Percentiles rank a stretch among this genome's conserved stretches.
Evolutionary conservation across 2,329 filamentous ascomycete genomes (phyloP).

Genomic region (Sporothrix variecibatus): DNA sequence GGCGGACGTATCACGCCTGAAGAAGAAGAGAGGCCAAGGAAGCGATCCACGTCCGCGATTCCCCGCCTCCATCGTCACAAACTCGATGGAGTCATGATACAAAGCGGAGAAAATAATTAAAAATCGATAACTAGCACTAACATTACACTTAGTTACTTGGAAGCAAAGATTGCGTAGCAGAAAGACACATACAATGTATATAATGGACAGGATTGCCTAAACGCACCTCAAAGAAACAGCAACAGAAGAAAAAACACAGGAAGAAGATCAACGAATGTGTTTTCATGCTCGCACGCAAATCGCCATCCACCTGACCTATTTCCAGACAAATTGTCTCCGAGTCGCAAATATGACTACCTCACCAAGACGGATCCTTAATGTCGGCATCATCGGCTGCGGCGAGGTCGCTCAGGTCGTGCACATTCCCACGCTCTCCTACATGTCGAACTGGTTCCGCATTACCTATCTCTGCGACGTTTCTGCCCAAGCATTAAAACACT

Average conservation of each 20-base stretch:
- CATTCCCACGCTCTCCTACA: slow-evolving; percentile 50
- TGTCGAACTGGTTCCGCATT: slow-evolving; percentile 48
- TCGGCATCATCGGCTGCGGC: slow-evolving; percentile 51
- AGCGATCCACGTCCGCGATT: too few relatives aligned
- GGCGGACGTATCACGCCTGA: too few relatives aligned
- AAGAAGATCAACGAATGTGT: neutral
- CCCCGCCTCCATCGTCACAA: too few relatives aligned
- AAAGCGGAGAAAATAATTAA: too few relatives aligned
- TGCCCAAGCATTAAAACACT: too few relatives aligned
- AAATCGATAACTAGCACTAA: too few relatives aligned
- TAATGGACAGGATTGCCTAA: neutral
- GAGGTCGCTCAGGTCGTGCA: slow-evolving; percentile 56
- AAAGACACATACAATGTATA: neutral
- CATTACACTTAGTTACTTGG: neutral
- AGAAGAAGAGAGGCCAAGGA: too few relatives aligned
- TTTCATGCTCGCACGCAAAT: neutral
- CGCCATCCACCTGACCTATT: too few relatives aligned
- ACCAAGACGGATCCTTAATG: slow-evolving; percentile 25
- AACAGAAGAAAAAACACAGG: neutral
- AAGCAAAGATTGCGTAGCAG: too few relatives aligned
- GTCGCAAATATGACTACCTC: too few relatives aligned
- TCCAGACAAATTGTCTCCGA: too few relatives aligned
- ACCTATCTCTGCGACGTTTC: slow-evolving; percentile 53
- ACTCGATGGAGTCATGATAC: too few relatives aligned
- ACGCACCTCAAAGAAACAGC: neutral